Conservation (phyloP, 495 filamentous ascomycete genomes). For the Penicillium fimorum region DNA sequence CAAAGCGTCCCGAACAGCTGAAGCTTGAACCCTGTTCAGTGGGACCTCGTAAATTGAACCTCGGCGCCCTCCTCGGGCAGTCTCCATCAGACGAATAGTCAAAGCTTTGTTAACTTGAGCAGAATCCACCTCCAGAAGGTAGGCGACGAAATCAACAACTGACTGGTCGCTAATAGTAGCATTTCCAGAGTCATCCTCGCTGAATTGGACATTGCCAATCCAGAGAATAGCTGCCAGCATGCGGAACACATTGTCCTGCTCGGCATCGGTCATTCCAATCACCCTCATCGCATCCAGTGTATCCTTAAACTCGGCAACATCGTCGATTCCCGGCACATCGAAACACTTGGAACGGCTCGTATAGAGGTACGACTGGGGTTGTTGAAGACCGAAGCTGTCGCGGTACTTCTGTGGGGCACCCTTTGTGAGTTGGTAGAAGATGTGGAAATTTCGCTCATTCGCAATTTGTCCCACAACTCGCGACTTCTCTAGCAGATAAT, state of each 20-base stretch:
- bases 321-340: conserved; percentile 90
- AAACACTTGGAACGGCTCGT: conserved; percentile 92
- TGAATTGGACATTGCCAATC: conserved; percentile 90
- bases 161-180: conserved; percentile 82
- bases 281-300: conserved; percentile 91
- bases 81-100: conserved; percentile 86
- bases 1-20: conserved; percentile 87
- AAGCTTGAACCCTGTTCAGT: conserved; percentile 86
- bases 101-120: conserved; percentile 81
- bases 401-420: conserved; percentile 83
- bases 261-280: conserved; percentile 82
- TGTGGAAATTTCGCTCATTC: conserved; percentile 98
- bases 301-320: conserved; percentile 84
- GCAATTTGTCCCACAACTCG: conserved; percentile 93
- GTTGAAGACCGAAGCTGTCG: conserved; percentile 82
- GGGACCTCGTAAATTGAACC: conserved; percentile 89
- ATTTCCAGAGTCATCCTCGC: conserved; percentile 85
- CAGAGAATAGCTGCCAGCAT: conserved; percentile 93
- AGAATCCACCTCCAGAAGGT: conserved; percentile 85
- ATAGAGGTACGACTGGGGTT: conserved; percentile 91
- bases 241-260: conserved; percentile 96
- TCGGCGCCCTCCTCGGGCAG: conserved; percentile 74
- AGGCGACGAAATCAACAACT: conserved; percentile 90
- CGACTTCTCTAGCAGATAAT: conserved; percentile 94
- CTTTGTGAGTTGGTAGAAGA: conserved; percentile 99